These are phyloP conservation scores for Penicillium atrosanguineum DNA, from an alignment of 495 filamentous ascomycete genomes.

Conservation along the genomic window DNA sequence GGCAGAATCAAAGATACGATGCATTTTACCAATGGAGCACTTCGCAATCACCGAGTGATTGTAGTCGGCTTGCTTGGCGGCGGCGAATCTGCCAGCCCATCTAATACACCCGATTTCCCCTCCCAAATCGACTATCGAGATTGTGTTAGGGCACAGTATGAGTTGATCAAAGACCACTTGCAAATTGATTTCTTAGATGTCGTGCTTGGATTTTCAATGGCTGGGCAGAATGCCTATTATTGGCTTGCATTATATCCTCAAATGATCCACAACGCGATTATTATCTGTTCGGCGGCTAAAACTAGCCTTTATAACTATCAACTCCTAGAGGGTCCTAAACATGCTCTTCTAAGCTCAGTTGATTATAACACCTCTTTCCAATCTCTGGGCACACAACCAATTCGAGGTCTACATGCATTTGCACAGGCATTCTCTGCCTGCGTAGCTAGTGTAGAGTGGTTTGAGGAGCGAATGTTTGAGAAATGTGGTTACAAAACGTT, in stretches of 20 bases:
- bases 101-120: slow-evolving; percentile 56
- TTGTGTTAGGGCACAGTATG: slow-evolving; percentile 55
- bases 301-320: slow-evolving; percentile 66
- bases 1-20: slow-evolving; percentile 42
- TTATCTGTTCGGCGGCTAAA: slow-evolving; percentile 63
- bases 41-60: slow-evolving; percentile 55
- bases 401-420: slow-evolving; percentile 58
- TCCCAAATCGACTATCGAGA: slow-evolving; percentile 56
- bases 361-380: slow-evolving; percentile 41
- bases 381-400: slow-evolving; percentile 23
- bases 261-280: slow-evolving; percentile 54
- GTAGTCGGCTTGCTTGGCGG: slow-evolving; percentile 65
- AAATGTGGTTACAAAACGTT: slow-evolving; percentile 51
- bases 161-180: slow-evolving; percentile 54
- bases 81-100: slow-evolving; percentile 63
- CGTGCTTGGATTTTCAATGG: slow-evolving; percentile 64
- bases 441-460: slow-evolving; percentile 65
- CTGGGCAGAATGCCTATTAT: slow-evolving; percentile 59
- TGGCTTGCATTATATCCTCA: slow-evolving; percentile 63
- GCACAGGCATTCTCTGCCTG: slow-evolving; percentile 65
- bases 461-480: slow-evolving; percentile 58
- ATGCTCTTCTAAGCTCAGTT: slow-evolving; percentile 40
- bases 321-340: slow-evolving; percentile 65
- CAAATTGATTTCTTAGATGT: slow-evolving; percentile 49
- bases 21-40: slow-evolving; percentile 46